Evolutionary conservation across 2,329 filamentous ascomycete species (phyloP).

Genomic region (Pseudocercospora pini-densiflorae): DNA sequence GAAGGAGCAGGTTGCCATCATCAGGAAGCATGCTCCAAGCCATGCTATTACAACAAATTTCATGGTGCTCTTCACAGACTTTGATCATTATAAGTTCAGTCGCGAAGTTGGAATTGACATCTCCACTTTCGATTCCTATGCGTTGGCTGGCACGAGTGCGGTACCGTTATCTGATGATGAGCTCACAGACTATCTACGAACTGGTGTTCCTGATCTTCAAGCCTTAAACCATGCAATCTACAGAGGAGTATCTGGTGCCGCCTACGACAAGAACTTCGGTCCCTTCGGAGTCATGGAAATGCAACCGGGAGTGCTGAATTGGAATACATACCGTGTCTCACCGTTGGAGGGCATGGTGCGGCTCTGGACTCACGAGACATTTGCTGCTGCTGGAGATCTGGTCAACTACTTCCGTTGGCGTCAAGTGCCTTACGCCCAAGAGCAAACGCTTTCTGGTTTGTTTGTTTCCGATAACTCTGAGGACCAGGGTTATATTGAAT

Average conservation of each 20-base stretch:
- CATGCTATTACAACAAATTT: slow-evolving; percentile 33
- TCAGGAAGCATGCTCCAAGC: slow-evolving; percentile 26
- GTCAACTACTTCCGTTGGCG: slow-evolving; percentile 35
- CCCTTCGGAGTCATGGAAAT: slow-evolving; percentile 34
- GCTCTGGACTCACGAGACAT: slow-evolving; percentile 32
- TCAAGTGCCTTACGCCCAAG: slow-evolving; percentile 30
- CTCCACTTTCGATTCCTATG: slow-evolving; percentile 30
- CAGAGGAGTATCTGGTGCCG: slow-evolving; percentile 29
- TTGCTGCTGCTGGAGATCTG: slow-evolving; percentile 30
- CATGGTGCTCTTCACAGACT: slow-evolving; percentile 32
- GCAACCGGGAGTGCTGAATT: slow-evolving; percentile 34
- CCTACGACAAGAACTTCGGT: slow-evolving; percentile 22
- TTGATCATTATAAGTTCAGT: slow-evolving; percentile 32
- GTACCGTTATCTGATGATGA: slow-evolving; percentile 25
- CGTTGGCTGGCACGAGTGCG: slow-evolving; percentile 26
- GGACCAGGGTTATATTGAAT: slow-evolving; percentile 29
- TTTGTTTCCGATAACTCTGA: slow-evolving; percentile 28
- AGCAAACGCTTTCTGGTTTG: slow-evolving; percentile 31
- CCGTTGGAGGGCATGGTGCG: slow-evolving; percentile 32
- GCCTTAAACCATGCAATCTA: slow-evolving; percentile 29
- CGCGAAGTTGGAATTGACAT: slow-evolving; percentile 32
- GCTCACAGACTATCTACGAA: slow-evolving; percentile 29
- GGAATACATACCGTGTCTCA: slow-evolving; percentile 32
- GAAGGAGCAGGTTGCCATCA: slow-evolving; percentile 30
- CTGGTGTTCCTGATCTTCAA: slow-evolving; percentile 31